A percentile compares a stretch with the other conserved stretches of the same genome.
Conservation (phyloP, 1,284 basidiomycete genomes). For the Blastosporella zonata region DNA sequence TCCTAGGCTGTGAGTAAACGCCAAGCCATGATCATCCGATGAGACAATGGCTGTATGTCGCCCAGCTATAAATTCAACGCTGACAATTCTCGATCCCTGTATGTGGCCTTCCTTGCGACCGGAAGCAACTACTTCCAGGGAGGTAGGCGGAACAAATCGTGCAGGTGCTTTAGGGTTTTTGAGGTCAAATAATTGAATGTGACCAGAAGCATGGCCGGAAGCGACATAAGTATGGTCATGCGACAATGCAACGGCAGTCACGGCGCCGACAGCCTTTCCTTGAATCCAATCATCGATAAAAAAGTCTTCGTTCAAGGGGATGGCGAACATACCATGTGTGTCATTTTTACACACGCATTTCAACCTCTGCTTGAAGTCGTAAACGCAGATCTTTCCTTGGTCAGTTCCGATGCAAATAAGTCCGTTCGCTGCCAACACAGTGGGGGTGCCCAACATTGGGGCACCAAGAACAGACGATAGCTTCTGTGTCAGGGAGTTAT, state of each 20-base stretch:
- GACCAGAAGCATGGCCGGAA: slow-evolving; percentile 83
- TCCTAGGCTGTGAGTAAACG: slow-evolving; percentile 95
- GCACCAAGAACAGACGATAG: slow-evolving; percentile 60
- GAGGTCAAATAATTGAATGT: slow-evolving; percentile 87
- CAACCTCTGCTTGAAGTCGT: slow-evolving; percentile 88
- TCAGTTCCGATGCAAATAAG: slow-evolving; percentile 89
- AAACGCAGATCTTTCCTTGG: slow-evolving; percentile 76
- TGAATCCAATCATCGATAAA: slow-evolving; percentile 18
- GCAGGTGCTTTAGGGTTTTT: slow-evolving; percentile 64
- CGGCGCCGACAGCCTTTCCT: slow-evolving; percentile 71
- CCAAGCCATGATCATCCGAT: slow-evolving; percentile 88
- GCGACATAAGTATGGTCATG: slow-evolving; percentile 93
- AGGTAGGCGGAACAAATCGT: slow-evolving; percentile 73
- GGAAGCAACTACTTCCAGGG: slow-evolving; percentile 62
- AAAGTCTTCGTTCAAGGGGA: slow-evolving; percentile 4
- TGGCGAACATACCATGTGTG: slow-evolving; percentile 49
- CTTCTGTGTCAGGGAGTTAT: slow-evolving; percentile 53
- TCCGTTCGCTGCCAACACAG: slow-evolving; percentile 83
- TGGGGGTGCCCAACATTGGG: slow-evolving; percentile 62
- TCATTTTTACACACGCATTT: slow-evolving; percentile 77
- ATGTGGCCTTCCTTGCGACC: slow-evolving; percentile 95
- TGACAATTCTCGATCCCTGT: slow-evolving; percentile 80
- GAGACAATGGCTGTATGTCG: slow-evolving; percentile 93
- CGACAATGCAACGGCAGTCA: slow-evolving; percentile 88
- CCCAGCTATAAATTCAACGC: slow-evolving; percentile 88